Evolutionary conservation across 768 basidiomycete genomes (phyloP), one percentile per base, ranked within the genome.

Genomic region (Macrolepiota albuminosa): DNA sequence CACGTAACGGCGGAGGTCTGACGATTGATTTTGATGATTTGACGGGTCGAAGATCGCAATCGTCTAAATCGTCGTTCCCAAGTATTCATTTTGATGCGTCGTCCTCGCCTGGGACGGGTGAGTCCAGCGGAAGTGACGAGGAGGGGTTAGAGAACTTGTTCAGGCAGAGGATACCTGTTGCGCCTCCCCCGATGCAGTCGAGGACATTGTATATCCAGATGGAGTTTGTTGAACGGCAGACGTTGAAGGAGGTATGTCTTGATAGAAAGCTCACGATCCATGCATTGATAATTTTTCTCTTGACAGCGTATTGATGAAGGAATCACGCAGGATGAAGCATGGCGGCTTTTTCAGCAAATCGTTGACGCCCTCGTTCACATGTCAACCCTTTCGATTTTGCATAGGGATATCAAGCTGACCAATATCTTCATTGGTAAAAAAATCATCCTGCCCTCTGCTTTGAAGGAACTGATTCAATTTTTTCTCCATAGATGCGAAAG

Each of bases 201-300:
- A 71, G 90, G 60, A 93, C 88, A 8, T 75, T 97, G 21, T 98
- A 96, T 68, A 98, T 98, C 56, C 93, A 96, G 71, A 98, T 98
- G 95, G 93, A 94, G 73, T 95, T 91, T 66, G 93, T 94, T 9
- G 93, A 94, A 70, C 82, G 89, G 26, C 93, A 96, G 74, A 98
- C 95, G 0, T 71, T 98, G 68, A 85, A 84, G 71, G 95, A 97
- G 81, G 91, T 86, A 31, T 3, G 40, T 1, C 29, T 13, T 54
- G 6, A n/a, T 37, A 70, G 66, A 21, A 24, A 33, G 5, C 50
- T 4, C 49, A 21, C n/a, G 16, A 56, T 50, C 3, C 10, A 14
- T 29, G 34, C 18, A n/a, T n/a, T 14, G n/a, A 21, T 53, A 57
- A 18, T 56, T 60, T 31, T 31, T 47, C 46, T 14, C 11, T 47